Conservation (phyloP, 1,139 yeast genomes). For the Kodamaea ohmeri region DNA sequence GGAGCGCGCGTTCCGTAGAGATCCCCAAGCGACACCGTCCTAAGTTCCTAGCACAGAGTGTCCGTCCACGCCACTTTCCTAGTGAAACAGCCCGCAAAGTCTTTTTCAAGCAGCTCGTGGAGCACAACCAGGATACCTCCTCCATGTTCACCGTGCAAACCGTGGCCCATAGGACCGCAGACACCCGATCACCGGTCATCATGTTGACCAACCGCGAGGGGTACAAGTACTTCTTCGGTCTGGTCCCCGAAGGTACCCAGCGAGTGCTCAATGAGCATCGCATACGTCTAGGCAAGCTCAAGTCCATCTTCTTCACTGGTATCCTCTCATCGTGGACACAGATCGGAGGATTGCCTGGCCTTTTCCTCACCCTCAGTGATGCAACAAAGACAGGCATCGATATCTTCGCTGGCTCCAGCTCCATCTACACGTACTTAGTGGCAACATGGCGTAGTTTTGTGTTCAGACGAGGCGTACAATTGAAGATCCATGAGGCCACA, state of each 20-base stretch:
- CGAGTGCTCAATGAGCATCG: constrained; percentile 59
- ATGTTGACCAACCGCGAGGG: constrained; percentile 52
- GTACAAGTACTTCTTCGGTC: constrained; percentile 70
- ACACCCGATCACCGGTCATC: constrained; percentile 58
- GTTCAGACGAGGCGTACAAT: constrained; percentile 71
- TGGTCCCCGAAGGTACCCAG: constrained; percentile 83
- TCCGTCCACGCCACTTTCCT: constrained; percentile 13
- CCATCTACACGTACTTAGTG: constrained; percentile 51
- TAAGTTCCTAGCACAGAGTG: constrained; percentile 12
- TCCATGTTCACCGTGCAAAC: constrained; percentile 41
- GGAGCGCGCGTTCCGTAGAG: constrained; percentile 1
- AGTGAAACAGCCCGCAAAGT: constrained; percentile 13
- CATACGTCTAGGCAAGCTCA: constrained; percentile 52
- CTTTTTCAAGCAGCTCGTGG: constrained; percentile 16
- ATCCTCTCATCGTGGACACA: constrained; percentile 61
- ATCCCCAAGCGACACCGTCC: neutral
- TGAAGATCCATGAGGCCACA: constrained; percentile 42
- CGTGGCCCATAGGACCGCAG: constrained; percentile 58
- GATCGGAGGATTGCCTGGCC: constrained; percentile 87
- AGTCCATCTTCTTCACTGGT: constrained; percentile 75
- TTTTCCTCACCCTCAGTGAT: constrained; percentile 80
- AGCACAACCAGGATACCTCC: constrained; percentile 17
- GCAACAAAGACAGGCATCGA: constrained; percentile 57
- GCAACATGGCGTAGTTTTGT: constrained; percentile 88
- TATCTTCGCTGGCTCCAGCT: constrained; percentile 36